These are phyloP conservation scores for Penicillium macrosclerotiorum DNA, from an alignment of 495 filamentous ascomycete species.

Conservation along the genomic window DNA sequence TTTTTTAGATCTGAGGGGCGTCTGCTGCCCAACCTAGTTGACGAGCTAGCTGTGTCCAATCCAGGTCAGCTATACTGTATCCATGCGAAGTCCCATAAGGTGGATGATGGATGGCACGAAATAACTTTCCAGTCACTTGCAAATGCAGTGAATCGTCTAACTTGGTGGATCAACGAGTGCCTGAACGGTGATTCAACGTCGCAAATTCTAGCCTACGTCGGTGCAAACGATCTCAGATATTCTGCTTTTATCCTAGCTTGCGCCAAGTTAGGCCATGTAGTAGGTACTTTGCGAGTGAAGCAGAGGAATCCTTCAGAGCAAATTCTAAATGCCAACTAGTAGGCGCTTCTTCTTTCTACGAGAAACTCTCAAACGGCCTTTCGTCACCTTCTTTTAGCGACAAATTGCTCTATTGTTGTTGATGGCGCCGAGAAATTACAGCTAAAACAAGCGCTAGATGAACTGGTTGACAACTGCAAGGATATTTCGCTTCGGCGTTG, in stretches of 20 bases:
- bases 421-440: too few relatives aligned
- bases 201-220: not conserved
- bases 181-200: not conserved
- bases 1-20: conserved; percentile 22
- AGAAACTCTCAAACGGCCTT: too few relatives aligned
- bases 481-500: too few relatives aligned
- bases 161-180: not conserved
- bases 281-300: too few relatives aligned
- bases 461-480: too few relatives aligned
- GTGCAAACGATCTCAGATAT: not conserved
- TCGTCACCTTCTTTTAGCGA: too few relatives aligned
- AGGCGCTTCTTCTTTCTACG: not conserved
- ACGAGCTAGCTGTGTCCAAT: not conserved
- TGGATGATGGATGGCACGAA: not conserved
- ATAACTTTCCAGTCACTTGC: not conserved
- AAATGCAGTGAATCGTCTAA: not conserved
- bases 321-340: too few relatives aligned
- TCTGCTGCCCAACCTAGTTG: not conserved
- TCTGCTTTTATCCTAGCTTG: not conserved
- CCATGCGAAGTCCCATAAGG: not conserved
- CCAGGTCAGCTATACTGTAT: not conserved
- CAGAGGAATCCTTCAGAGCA: too few relatives aligned
- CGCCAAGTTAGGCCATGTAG: not conserved
- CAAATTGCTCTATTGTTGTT: too few relatives aligned
- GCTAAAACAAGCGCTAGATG: too few relatives aligned